Evolutionary conservation across 2,329 filamentous ascomycete genomes (phyloP), one percentile per base, ranked within the genome.

Genomic region (Pezicula carpinea): DNA sequence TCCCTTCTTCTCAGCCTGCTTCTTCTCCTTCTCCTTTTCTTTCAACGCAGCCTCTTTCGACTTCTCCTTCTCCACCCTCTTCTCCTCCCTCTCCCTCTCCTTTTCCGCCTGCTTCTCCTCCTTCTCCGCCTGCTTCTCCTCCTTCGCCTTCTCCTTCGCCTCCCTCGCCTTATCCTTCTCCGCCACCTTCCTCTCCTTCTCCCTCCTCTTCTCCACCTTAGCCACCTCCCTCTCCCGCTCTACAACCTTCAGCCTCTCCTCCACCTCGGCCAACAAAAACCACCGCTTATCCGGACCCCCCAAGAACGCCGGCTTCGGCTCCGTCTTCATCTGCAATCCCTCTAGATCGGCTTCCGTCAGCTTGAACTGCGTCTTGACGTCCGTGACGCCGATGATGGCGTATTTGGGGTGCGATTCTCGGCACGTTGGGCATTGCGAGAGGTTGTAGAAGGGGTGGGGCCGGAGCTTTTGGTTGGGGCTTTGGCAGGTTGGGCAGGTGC

Each of bases 341-440:
- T 34, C 11, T 15, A 52, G 32, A 21, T 52, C 50, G 14, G 31
- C 39, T 3, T 49, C 50, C 39, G 47, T 50, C 19, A 52, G 44
- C 14, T 49, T 48, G 36, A 34, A 49, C 36, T n/a, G 17, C 2
- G 13, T 21, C 19, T 47, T 46, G 2, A 46, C 29, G 13, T 48
- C 44, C 3, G 41, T 45, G 38, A 48, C 19, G 2, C 47, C 44
- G 35, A 52, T 50, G 7, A 52, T 52, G 2, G 18, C 23, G 23
- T 26, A 26, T 26, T 26, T 6, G 6, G 42, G 13, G 19, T 36
- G 13, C 11, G 23, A 5, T 26, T 26, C 23, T 31, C 47, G 50
- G 29, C 47, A 52, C 5, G 29, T 45, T 29, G 43, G 44, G 42
- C 50, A 52, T 15, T 52, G 44, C 22, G 50, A 38, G 21, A 45